Evolutionary conservation across 169 alveolate genomes (phyloP), one percentile per base, ranked within the genome.

Genomic region (Besnoitia besnoiti): DNA sequence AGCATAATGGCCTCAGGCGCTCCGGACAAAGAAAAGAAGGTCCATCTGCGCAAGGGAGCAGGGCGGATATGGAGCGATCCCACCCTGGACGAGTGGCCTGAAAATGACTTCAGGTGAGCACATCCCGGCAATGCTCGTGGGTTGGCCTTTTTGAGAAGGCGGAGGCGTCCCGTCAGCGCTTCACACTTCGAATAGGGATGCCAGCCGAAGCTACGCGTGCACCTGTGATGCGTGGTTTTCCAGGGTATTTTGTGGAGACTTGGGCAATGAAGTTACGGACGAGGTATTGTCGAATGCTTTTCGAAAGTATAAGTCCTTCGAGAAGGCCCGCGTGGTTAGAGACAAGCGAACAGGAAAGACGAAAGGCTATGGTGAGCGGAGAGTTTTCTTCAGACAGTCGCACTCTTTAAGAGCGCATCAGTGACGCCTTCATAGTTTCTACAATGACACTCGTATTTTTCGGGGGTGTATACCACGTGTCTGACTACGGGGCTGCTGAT

Each of bases 191-290:
- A 5, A 42, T 33, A 8, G 21, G 49, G 16, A 4, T 10, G 35
- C 21, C 19, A 19, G 85, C 21, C 37, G 80, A 85, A 7, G 27
- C 42, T 51, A 33, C 27, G 21, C 30, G 30, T 50, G 62, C 47
- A 8, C 37, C 79, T n/a, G 85, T n/a, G 77, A 3, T 61, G 12
- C 33, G 0, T 33, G 44, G 73, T 59, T 30, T 55, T 39, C 79
- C 95, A 96, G 99, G 92, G 96, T 98, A 37, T 99, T 98, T 94
- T 97, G 99, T 91, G 99, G 99, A 24, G 99, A 99, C 95, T 94
- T 99, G 82, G 99, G 99, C 24, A 98, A 98, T 91, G 99, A 99
- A 92, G 99, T 99, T 33, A 97, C 98, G 49, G 99, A 98, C 85
- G 99, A 99, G 79, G 97, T 98, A n/a, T 96, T 99, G 82, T 98